phyloP scores from a whole-genome alignment of 768 basidiomycete species.

The Tremella mesenterica region DNA sequence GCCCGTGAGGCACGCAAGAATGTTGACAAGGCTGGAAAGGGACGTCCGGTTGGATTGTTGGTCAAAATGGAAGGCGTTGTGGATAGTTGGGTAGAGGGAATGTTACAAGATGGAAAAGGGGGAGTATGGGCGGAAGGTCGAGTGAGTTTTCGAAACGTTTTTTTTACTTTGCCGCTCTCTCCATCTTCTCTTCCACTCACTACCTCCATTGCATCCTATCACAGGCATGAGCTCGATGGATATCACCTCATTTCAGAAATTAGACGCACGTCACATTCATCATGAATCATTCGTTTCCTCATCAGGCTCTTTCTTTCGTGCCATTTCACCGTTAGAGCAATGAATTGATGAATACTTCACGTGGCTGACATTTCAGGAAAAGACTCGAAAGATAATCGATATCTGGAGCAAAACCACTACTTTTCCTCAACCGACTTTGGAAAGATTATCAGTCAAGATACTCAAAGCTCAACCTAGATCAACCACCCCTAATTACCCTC shows the following conservation, averaged over 20 bases:
- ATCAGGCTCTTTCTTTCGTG: too few species aligned
- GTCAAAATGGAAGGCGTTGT: constrained; percentile 85
- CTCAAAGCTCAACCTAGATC: constrained; percentile 4
- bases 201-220: too few species aligned
- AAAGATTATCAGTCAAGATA: constrained; percentile 50
- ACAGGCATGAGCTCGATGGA: too few species aligned
- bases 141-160: constrained; percentile 61
- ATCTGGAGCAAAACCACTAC: constrained; percentile 91
- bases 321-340: too few species aligned
- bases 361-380: constrained; percentile 59
- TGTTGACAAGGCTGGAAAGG: constrained; percentile 21
- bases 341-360: too few species aligned
- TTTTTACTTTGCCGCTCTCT: background rate
- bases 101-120: constrained; percentile 53
- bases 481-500: background rate
- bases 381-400: constrained; percentile 91
- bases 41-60: constrained; percentile 43
- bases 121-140: constrained; percentile 58
- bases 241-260: too few species aligned
- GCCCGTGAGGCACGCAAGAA: constrained; percentile 74
- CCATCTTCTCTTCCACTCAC: too few species aligned
- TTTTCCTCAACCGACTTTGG: constrained; percentile 68
- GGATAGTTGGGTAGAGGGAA: constrained; percentile 80
- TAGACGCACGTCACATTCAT: too few species aligned
- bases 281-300: too few species aligned